Evolutionary conservation across 2,329 filamentous ascomycete species (phyloP).

Genomic region (Penicillium glabrum): DNA sequence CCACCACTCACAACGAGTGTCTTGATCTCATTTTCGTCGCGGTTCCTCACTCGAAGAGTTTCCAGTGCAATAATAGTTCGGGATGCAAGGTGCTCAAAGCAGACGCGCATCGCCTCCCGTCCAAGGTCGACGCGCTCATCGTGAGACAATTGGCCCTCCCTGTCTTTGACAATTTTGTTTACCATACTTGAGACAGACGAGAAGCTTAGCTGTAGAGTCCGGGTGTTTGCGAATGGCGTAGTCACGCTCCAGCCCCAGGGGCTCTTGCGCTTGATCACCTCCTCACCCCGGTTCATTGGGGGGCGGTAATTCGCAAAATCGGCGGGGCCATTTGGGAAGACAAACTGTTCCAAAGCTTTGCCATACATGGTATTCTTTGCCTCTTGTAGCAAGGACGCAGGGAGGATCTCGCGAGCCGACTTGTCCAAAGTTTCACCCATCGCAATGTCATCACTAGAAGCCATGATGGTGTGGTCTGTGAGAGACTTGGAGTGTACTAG

Average conservation of each 20-base stretch:
- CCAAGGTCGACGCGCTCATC: conserved; percentile 70
- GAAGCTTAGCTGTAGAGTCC: conserved; percentile 69
- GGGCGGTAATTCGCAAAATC: conserved; percentile 56
- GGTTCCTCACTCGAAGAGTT: conserved; percentile 23
- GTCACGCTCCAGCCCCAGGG: conserved; percentile 68
- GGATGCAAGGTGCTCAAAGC: conserved; percentile 83
- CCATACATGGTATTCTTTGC: conserved; percentile 74
- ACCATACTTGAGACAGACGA: conserved; percentile 68
- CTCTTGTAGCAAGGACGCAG: conserved; percentile 54
- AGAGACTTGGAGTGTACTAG: conserved; percentile 72
- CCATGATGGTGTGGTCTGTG: conserved; percentile 70
- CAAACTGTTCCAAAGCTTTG: conserved; percentile 74
- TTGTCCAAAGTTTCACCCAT: conserved; percentile 91
- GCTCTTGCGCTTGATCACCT: conserved; percentile 52
- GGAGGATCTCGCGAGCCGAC: conserved; percentile 73
- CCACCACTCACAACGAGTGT: conserved; percentile 85
- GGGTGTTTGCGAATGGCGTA: conserved; percentile 64
- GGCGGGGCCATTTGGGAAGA: conserved; percentile 57
- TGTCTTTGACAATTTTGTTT: conserved; percentile 53
- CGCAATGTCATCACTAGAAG: conserved; percentile 75
- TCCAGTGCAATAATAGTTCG: conserved; percentile 71
- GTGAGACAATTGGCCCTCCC: conserved; percentile 42
- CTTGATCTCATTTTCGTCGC: conserved; percentile 38
- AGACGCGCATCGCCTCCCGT: conserved; percentile 70
- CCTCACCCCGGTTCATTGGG: conserved; percentile 58